Conservation (phyloP, 495 filamentous ascomycete genomes). For the Lasiosphaeria miniovina region DNA sequence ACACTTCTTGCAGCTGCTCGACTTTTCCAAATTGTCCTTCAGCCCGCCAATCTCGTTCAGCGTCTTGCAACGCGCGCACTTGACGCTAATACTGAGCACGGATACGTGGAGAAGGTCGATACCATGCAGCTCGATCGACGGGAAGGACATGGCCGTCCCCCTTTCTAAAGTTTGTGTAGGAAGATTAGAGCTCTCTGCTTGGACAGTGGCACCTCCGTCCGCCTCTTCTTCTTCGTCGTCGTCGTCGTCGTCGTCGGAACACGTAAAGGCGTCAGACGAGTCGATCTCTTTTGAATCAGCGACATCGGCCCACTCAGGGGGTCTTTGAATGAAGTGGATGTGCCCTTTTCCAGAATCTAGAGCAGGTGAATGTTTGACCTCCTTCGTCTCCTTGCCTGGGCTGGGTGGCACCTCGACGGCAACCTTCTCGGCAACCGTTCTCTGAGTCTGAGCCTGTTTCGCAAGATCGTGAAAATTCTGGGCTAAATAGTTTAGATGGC, state of each 20-base stretch:
- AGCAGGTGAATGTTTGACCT: constrained; percentile 24
- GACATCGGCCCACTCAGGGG: constrained; percentile 71
- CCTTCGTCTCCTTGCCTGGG: constrained; percentile 22
- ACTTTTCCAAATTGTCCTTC: constrained; percentile 41
- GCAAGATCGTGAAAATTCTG: constrained; percentile 72
- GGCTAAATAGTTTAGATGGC: constrained; percentile 71
- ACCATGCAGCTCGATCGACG: constrained; percentile 73
- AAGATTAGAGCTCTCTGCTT: constrained; percentile 39
- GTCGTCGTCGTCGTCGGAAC: constrained; percentile 41
- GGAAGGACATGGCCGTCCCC: constrained; percentile 80
- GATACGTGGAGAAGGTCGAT: constrained; percentile 77
- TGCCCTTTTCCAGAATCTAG: constrained; percentile 55
- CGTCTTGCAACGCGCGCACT: constrained; percentile 84
- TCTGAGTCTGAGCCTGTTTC: constrained; percentile 37
- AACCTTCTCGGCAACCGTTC: background rate
- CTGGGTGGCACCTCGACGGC: constrained; percentile 4
- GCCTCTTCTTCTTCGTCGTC: constrained; percentile 47
- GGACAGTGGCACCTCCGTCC: constrained; percentile 42
- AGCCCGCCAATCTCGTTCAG: constrained; percentile 68
- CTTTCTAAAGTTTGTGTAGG: constrained; percentile 43
- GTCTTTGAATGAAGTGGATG: constrained; percentile 72
- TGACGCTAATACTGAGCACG: constrained; percentile 67
- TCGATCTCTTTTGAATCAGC: constrained; percentile 36
- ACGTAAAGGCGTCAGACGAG: constrained; percentile 16
- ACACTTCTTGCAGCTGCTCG: constrained; percentile 71